Conservation (phyloP, 164 flowering plant genomes). For the Buxus sempervirens region DNA sequence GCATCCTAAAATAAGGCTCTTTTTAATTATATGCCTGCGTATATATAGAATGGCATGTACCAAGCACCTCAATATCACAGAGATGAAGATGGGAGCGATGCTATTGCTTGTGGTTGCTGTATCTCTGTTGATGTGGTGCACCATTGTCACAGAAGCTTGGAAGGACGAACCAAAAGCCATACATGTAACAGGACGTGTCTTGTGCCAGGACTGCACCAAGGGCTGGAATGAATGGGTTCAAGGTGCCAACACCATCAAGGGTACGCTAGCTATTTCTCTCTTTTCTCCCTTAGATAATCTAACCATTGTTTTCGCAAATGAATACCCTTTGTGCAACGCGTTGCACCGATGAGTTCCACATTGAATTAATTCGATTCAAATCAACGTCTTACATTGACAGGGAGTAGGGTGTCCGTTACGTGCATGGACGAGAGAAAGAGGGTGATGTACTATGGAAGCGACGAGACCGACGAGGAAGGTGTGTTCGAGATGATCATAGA, state of each 20-base stretch:
- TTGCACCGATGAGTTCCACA: no score
- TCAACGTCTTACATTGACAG: no score
- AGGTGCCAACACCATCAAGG: conserved; percentile 56
- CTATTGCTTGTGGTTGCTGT: conserved; percentile 14
- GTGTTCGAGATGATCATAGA: conserved; percentile 36
- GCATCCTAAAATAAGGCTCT: background rate
- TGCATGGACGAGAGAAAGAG: conserved; percentile 62
- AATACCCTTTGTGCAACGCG: no score
- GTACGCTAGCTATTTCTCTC: conserved; percentile 21
- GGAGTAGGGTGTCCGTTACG: conserved; percentile 53
- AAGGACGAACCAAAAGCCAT: conserved; percentile 26
- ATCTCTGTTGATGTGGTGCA: conserved; percentile 20
- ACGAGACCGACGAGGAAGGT: conserved; percentile 55
- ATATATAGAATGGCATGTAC: background rate
- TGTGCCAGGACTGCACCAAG: conserved; percentile 80
- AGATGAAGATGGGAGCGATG: conserved; percentile 18
- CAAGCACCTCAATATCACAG: background rate
- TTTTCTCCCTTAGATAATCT: no score
- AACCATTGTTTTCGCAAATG: no score
- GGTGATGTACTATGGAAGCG: conserved; percentile 58
- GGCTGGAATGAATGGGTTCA: conserved; percentile 61
- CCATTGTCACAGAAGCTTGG: conserved; percentile 17
- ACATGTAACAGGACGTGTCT: conserved; percentile 61
- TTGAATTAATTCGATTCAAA: no score
- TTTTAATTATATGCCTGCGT: background rate